Evolutionary conservation across 306 rosid species (phyloP), one percentile per base, ranked within the genome.

Genomic region (Acacia confusa): DNA sequence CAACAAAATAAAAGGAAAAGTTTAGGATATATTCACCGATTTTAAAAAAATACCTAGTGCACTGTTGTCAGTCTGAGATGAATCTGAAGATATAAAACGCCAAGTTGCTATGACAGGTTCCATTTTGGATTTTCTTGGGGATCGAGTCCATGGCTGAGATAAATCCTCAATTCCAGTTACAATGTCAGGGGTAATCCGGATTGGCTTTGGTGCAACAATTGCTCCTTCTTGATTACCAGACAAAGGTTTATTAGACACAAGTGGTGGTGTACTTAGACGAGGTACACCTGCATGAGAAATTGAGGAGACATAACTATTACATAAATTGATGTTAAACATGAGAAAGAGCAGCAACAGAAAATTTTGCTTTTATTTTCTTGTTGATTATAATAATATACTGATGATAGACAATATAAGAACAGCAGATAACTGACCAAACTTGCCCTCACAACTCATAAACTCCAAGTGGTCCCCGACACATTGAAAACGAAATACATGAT

Each of bases 131-230:
- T 95, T 95, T 72, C 93, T 93, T 52, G 99, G 99, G 73, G 98
- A 93, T 50, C 99, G 92, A 74, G 99, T 95, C 99, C 99, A 95
- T 36, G 99, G 97, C 90, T 93, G 99, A 82, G 97, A 91, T 44
- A 92, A 78, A 87, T 95, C 98, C 86, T 95, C 99, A 30, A 92
- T 85, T 78, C 91, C 91, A 71, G 93, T 88, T 75, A 87, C 91
- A 82, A 88, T 82, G 82, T 87, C 85, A 30, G 99, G 79, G 80
- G 91, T 84, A 73, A 95, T 88, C 24, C 98, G 98, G 75, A 95
- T 95, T 78, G 99, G 99, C 88, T 83, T 93, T 65, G 99, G 99
- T n/a, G 97, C 97, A 86, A 82, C 43, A 8, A 92, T 83, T 17
- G 64, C 60, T 79, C 87, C 87, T 85, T 93, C 99, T 88, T 81